Conservation (phyloP, 805 yeast species). For the Candida ipomoeae region DNA sequence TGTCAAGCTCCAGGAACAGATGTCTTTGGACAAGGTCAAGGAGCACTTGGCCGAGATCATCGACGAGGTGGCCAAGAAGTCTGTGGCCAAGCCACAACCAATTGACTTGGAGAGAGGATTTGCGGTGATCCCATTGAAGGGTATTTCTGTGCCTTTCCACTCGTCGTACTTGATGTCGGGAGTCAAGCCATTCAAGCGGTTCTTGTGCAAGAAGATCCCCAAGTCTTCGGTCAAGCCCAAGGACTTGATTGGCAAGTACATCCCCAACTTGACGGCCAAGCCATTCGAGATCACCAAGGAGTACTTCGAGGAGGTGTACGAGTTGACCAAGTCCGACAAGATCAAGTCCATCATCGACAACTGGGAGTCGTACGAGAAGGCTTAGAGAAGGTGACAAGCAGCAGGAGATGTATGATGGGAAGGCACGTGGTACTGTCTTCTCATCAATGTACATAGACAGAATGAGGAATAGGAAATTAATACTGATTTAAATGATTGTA, state of each 20-base stretch:
- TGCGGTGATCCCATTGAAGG: constrained; percentile 96
- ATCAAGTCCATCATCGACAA: constrained; percentile 86
- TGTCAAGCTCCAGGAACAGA: constrained; percentile 74
- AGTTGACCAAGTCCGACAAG: constrained; percentile 85
- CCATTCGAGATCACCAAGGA: constrained; percentile 96
- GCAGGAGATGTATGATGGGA: not conserved
- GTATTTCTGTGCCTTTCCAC: constrained; percentile 99
- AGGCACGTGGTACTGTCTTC: constrained; percentile 20
- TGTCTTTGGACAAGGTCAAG: constrained; percentile 84
- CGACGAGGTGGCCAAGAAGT: constrained; percentile 75
- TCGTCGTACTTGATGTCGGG: constrained; percentile 97
- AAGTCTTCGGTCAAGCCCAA: constrained; percentile 94
- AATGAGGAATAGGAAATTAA: not conserved
- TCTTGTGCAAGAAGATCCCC: constrained; percentile 92
- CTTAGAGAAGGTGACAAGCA: constrained; percentile 23
- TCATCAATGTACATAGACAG: not conserved
- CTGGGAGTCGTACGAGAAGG: constrained; percentile 81
- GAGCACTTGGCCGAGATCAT: constrained; percentile 86
- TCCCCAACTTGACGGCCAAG: constrained; percentile 97
- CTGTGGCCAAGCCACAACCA: constrained; percentile 90
- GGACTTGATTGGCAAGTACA: constrained; percentile 88
- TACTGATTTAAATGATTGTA: no score
- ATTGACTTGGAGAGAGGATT: constrained; percentile 96
- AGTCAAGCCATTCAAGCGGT: constrained; percentile 98
- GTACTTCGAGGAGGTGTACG: constrained; percentile 94